These are phyloP conservation scores for Populus pruinosa DNA, from an alignment of 345 rosid genomes.

Conservation along the genomic window DNA sequence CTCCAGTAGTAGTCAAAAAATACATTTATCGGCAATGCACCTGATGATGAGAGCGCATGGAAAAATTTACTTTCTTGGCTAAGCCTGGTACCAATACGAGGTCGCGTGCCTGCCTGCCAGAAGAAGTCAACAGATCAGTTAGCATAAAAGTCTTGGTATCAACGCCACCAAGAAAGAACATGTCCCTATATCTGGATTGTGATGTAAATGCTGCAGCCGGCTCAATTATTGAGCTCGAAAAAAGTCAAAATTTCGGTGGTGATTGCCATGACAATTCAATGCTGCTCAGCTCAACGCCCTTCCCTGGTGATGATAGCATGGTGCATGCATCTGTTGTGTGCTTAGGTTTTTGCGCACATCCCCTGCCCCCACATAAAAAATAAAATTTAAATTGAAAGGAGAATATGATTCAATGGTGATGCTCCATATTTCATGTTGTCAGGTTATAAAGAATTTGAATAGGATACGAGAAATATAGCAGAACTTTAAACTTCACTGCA, in stretches of 20 bases:
- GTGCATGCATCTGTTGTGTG: too few relatives aligned
- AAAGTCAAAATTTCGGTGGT: conserved; percentile 20
- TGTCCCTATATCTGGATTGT: background rate
- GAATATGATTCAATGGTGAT: too few relatives aligned
- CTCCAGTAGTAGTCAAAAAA: background rate
- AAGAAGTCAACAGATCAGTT: conserved; percentile 9
- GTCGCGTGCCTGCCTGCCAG: background rate
- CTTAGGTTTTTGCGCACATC: too few relatives aligned
- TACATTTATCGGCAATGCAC: background rate
- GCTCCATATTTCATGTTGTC: too few relatives aligned
- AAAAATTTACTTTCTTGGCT: background rate
- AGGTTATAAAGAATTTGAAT: too few relatives aligned
- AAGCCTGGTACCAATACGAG: background rate
- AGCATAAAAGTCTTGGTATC: conserved; percentile 1
- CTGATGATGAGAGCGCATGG: background rate
- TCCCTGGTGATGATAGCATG: too few relatives aligned
- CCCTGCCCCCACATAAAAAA: too few relatives aligned
- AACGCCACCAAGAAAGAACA: background rate
- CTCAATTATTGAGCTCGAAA: background rate
- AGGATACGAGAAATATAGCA: too few relatives aligned
- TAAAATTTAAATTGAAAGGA: too few relatives aligned
- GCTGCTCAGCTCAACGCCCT: too few relatives aligned
- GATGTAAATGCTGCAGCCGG: conserved; percentile 1
- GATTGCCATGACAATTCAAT: background rate
- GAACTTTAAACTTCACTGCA: too few relatives aligned